phyloP scores from a whole-genome alignment of 1,284 basidiomycete genomes.

The Rhodotorula sp. region DNA sequence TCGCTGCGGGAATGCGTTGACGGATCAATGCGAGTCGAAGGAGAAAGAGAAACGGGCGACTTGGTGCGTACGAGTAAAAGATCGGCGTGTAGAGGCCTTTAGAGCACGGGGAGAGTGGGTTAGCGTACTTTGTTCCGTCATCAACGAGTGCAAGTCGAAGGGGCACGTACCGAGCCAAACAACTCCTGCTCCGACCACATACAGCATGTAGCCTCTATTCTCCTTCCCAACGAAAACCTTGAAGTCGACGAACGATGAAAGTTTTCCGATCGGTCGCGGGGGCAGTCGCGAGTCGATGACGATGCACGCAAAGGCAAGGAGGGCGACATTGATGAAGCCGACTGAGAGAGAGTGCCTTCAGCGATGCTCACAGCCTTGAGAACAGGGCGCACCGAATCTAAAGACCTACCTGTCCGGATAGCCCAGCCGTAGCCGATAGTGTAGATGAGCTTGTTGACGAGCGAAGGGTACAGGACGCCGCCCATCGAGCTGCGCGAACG shows the following conservation, averaged over 20 bases:
- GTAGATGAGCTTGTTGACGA: slow-evolving; percentile 33
- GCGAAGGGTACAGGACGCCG: slow-evolving; percentile 18
- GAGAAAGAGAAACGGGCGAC: too few species aligned
- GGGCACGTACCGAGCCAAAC: slow-evolving; percentile 38
- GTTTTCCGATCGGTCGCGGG: slow-evolving; percentile 34
- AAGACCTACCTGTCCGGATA: slow-evolving; percentile 26
- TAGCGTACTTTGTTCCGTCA: too few species aligned
- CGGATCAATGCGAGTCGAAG: slow-evolving; percentile 8
- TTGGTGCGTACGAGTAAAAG: slow-evolving; percentile 1
- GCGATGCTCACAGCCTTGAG: not conserved
- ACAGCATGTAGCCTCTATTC: slow-evolving; percentile 37
- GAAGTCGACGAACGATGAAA: slow-evolving; percentile 33
- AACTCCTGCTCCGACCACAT: slow-evolving; percentile 39
- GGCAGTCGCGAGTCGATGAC: slow-evolving; percentile 37
- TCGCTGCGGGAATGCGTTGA: slow-evolving; percentile 23
- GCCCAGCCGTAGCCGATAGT: slow-evolving; percentile 38
- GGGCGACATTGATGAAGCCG: slow-evolving; percentile 38
- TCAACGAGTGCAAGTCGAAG: not conserved
- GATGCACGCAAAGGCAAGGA: slow-evolving; percentile 37
- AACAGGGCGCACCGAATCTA: not conserved
- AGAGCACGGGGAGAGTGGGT: not conserved
- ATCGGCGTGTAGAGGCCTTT: slow-evolving; percentile 38
- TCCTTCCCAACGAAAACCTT: slow-evolving; percentile 37
- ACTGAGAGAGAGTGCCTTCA: not conserved
- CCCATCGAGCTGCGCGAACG: slow-evolving; percentile 4